phyloP scores from a whole-genome alignment of 495 filamentous ascomycete genomes.

The Trichoderma virens region DNA sequence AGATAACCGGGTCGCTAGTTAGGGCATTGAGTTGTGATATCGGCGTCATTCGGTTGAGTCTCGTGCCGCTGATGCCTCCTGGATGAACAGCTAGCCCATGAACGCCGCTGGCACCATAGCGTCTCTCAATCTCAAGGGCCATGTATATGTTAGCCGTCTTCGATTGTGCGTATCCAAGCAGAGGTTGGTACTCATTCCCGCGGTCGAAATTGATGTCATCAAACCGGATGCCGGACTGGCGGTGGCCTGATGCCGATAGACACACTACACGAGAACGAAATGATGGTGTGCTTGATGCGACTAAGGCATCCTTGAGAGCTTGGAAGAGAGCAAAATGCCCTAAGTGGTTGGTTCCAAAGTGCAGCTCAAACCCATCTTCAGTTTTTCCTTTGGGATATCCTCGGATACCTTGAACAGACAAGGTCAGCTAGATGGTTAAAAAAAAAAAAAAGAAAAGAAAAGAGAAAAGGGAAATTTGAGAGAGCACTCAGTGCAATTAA shows the following conservation, averaged over 20 bases:
- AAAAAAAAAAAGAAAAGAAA: background rate
- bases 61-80: slow-evolving; percentile 19
- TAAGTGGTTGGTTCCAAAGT: slow-evolving; percentile 45
- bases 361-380: slow-evolving; percentile 38
- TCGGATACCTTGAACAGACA: slow-evolving; percentile 27
- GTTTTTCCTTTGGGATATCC: slow-evolving; percentile 29
- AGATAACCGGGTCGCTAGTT: background rate
- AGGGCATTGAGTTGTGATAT: slow-evolving; percentile 16
- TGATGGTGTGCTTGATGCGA: slow-evolving; percentile 25
- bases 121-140: slow-evolving; percentile 20
- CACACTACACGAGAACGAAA: slow-evolving; percentile 29
- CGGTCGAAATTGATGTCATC: slow-evolving; percentile 37
- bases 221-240: slow-evolving; percentile 29
- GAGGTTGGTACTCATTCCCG: slow-evolving; percentile 18
- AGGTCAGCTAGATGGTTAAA: background rate
- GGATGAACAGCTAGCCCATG: slow-evolving; percentile 19
- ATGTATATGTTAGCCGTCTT: slow-evolving; percentile 44
- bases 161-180: slow-evolving; percentile 37
- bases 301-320: slow-evolving; percentile 36
- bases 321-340: slow-evolving; percentile 46
- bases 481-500: background rate
- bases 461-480: no score
- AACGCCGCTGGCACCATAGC: slow-evolving; percentile 16
- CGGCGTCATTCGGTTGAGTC: background rate
- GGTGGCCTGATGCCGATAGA: slow-evolving; percentile 33